Base-by-base conservation (phyloP, 2,329 filamentous ascomycete genomes). In the Cladosporium sp. region DNA sequence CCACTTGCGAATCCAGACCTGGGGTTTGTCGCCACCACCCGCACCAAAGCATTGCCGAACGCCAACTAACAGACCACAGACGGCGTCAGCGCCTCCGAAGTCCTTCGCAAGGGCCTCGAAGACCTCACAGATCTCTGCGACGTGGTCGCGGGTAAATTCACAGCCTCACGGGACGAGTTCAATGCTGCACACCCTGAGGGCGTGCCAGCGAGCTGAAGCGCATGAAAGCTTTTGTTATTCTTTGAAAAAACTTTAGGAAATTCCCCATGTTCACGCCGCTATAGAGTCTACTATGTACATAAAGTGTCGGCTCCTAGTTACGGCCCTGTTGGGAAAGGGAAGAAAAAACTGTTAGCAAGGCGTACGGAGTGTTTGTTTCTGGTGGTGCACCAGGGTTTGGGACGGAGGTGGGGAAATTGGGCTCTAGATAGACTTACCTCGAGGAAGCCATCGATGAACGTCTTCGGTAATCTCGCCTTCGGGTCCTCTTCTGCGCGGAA, bases 1-100 rank as follows among this genome's bases (percentile, higher is more conserved):
- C 92, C 96, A 97, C 66, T 76, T 99, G 55, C 83, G 93, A 63
- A 97, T 99, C 56, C 93, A 99, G 72, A 99, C 92, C 59, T 97
- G 93, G 64, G 88, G 92, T 96, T 75, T 67, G 83, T 39, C 1
- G 4, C 32, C 27, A 75, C 22, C 9, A 27, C 9, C 4, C 22
- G n/a, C 22, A 27, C 9, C 9, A 27, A 5, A 39, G n/a, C 4
- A 4, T 19, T 34, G 7, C 19, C 2, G 8, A 20, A 32, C 12
- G 7, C 34, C 18, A 6, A 11, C 50, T 52, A 29, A 52, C 37
- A 34, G 12, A 4, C 32, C 52, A 58, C 57, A 95, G 89, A 89
- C 60, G 83, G 83, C 38, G 89, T 84, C 5, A 88, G 82, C 17
- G 92, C 91, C 2, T 84, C 89, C 30, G 85, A 92, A 58, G 93